These are phyloP conservation scores for Alternaria sp. DNA, from an alignment of 2,329 filamentous ascomycete species.

Conservation along the genomic window DNA sequence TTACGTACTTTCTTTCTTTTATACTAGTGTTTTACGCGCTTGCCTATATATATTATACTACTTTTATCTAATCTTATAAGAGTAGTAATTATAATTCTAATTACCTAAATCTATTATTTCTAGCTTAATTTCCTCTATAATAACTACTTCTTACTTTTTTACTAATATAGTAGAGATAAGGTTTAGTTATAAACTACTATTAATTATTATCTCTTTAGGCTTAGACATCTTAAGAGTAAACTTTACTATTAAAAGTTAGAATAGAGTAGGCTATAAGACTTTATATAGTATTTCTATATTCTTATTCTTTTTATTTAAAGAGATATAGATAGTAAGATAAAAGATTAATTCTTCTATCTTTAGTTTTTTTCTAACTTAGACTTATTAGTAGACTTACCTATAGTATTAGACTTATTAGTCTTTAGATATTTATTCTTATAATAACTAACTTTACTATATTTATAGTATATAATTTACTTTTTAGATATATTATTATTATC, in stretches of 20 bases:
- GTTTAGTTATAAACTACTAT: background rate
- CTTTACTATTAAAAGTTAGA: background rate
- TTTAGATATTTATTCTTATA: too few species aligned
- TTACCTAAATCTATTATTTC: too few species aligned
- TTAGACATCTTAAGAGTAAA: background rate
- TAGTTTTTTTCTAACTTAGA: background rate
- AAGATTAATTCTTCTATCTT: too few species aligned
- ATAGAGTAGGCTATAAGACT: background rate
- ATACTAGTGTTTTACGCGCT: too few species aligned
- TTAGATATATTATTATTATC: background rate
- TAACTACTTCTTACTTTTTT: background rate
- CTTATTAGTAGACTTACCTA: background rate
- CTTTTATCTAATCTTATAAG: too few species aligned
- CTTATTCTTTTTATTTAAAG: too few species aligned
- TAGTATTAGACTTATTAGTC: background rate
- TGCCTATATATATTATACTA: too few species aligned
- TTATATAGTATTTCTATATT: too few species aligned
- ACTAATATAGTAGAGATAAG: background rate
- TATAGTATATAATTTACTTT: background rate
- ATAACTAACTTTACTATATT: background rate
- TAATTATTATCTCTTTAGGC: background rate
- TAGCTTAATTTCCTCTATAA: too few species aligned
- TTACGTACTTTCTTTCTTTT: too few species aligned
- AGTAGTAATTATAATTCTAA: too few species aligned
- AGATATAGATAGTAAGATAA: background rate